Conservation (phyloP, 164 flowering plant species). For the Houttuynia cordata region DNA sequence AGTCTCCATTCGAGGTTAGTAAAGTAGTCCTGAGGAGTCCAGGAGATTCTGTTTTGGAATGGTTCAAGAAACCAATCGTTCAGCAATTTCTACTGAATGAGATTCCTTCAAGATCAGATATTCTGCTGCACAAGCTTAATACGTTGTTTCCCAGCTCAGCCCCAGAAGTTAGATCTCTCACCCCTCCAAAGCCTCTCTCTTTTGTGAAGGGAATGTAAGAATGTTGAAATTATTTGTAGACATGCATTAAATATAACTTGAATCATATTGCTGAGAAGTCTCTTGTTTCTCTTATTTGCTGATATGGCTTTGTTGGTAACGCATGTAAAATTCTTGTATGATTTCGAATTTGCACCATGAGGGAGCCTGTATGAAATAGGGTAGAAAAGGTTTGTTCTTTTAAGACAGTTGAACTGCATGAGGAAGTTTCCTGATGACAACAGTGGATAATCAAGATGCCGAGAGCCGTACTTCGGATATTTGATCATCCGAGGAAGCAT, state of each 20-base stretch:
- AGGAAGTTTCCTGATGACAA: too few relatives aligned
- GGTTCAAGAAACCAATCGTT: conserved; percentile 98
- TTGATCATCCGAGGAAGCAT: too few relatives aligned
- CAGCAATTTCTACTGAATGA: conserved; percentile 94
- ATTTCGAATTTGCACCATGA: too few relatives aligned
- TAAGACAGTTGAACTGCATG: too few relatives aligned
- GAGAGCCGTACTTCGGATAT: too few relatives aligned
- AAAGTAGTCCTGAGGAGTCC: conserved; percentile 93
- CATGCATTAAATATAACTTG: background rate
- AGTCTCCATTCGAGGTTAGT: conserved; percentile 97
- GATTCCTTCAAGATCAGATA: conserved; percentile 81
- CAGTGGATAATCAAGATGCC: too few relatives aligned
- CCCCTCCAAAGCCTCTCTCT: conserved; percentile 74
- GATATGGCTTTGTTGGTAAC: too few relatives aligned
- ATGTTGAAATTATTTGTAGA: background rate
- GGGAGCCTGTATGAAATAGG: too few relatives aligned
- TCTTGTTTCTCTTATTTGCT: too few relatives aligned
- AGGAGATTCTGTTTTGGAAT: conserved; percentile 83
- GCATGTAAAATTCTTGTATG: too few relatives aligned
- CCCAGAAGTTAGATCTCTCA: conserved; percentile 72
- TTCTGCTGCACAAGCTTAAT: conserved; percentile 91
- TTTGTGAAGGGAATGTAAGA: conserved; percentile 24
- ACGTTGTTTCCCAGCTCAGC: conserved; percentile 84
- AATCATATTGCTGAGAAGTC: too few relatives aligned
- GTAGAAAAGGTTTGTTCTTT: too few relatives aligned